These are phyloP conservation scores for Acanthamoeba royreba DNA, from an alignment of 208 protist species.

Conservation along the genomic window DNA sequence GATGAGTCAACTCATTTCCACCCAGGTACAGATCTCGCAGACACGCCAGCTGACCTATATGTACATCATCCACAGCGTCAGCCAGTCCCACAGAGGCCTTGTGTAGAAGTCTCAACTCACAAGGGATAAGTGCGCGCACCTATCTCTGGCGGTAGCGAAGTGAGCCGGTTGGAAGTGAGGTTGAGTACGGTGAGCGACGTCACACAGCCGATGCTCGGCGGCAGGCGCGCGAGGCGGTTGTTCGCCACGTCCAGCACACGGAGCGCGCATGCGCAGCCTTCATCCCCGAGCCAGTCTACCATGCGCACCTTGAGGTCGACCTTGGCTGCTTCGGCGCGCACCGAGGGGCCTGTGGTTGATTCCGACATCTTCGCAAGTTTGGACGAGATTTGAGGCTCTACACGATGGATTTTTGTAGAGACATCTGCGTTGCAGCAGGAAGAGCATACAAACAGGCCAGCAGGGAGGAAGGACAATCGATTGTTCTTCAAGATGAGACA, in stretches of 20 bases:
- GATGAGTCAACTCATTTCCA: neutral
- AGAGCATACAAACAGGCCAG: too few species aligned
- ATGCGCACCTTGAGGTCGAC: too few species aligned
- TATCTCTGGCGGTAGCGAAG: neutral
- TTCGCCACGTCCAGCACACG: neutral
- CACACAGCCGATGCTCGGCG: neutral
- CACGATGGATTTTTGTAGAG: too few species aligned
- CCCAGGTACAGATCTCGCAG: neutral
- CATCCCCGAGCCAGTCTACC: neutral
- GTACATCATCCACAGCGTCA: neutral
- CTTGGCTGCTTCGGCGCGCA: neutral
- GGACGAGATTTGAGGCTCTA: too few species aligned
- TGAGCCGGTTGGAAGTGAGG: slow-evolving; percentile 21
- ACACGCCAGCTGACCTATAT: neutral
- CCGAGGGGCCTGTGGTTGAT: too few species aligned
- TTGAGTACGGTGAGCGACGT: neutral
- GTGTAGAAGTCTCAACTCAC: too few species aligned
- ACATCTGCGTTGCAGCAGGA: too few species aligned
- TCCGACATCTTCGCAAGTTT: neutral
- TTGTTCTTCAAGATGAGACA: slow-evolving; percentile 27
- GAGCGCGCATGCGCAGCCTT: neutral
- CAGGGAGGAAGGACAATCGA: neutral
- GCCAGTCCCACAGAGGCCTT: too few species aligned
- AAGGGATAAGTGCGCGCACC: too few species aligned
- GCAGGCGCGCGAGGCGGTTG: slow-evolving; percentile 13